Evolutionary conservation across 352 stramenopile species (phyloP).

Genomic region (Pythium phragmiticola): DNA sequence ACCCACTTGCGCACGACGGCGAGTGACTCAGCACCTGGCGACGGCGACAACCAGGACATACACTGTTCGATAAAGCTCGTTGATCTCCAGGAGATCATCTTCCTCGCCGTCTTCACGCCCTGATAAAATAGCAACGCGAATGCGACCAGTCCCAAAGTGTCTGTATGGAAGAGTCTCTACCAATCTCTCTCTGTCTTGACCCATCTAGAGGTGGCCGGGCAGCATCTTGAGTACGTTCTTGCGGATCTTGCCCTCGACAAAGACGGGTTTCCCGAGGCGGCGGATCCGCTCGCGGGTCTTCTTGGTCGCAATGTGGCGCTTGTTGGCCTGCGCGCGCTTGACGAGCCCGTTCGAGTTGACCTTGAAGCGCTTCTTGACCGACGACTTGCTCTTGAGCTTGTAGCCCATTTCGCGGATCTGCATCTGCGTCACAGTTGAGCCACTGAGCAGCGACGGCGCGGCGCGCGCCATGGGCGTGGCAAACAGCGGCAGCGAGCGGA

Average conservation of each 20-base stretch:
- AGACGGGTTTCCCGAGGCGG: slow-evolving; percentile 68
- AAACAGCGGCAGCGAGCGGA: slow-evolving; percentile 17
- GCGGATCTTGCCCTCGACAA: slow-evolving; percentile 70
- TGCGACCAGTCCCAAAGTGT: too few species aligned
- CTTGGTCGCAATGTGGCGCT: slow-evolving; percentile 84
- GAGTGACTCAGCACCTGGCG: too few species aligned
- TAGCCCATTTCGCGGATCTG: slow-evolving; percentile 70
- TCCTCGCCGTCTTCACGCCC: slow-evolving; percentile 11
- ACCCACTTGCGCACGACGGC: neutral
- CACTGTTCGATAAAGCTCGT: slow-evolving; percentile 7
- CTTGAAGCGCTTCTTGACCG: slow-evolving; percentile 85
- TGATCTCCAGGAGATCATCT: slow-evolving; percentile 17
- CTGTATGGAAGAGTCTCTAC: neutral
- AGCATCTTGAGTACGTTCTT: slow-evolving; percentile 85
- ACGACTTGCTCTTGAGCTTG: slow-evolving; percentile 82
- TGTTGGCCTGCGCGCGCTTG: slow-evolving; percentile 77
- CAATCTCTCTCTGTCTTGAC: neutral
- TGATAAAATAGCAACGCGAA: neutral
- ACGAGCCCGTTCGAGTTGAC: slow-evolving; percentile 80
- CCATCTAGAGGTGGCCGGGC: slow-evolving; percentile 17
- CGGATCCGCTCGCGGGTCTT: slow-evolving; percentile 81
- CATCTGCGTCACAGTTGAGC: slow-evolving; percentile 38
- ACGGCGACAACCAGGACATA: neutral
- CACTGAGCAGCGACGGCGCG: slow-evolving; percentile 30
- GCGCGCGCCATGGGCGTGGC: slow-evolving; percentile 13